Evolutionary conservation across 371 early-diverging fungal species (phyloP).

Genomic region (Catenaria anguillulae): DNA sequence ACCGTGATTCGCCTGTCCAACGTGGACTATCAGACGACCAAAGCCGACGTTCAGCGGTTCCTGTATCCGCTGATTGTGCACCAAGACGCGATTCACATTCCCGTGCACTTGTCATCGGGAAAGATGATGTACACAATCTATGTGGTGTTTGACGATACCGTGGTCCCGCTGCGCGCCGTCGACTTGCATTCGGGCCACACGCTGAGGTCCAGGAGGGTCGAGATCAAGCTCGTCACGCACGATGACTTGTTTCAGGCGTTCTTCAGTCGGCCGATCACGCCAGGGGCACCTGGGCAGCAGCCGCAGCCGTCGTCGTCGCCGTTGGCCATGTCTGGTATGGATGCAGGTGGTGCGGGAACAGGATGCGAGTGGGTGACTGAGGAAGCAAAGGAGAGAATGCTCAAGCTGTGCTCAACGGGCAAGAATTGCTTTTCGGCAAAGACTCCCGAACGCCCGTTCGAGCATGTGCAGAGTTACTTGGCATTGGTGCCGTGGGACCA

Average conservation of each 20-base stretch:
- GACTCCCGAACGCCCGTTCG: conserved; percentile 4
- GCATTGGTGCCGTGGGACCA: neutral
- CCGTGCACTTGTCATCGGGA: conserved; percentile 2
- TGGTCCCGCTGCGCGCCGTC: conserved; percentile 4
- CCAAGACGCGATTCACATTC: neutral
- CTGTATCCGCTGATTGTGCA: conserved; percentile 3
- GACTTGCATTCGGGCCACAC: conserved; percentile 7
- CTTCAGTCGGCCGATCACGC: no score
- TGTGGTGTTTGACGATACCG: neutral
- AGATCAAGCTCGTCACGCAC: conserved; percentile 1
- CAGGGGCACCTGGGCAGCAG: neutral
- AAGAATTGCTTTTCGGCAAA: neutral
- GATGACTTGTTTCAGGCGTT: neutral
- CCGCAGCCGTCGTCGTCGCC: no score
- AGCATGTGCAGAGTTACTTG: neutral
- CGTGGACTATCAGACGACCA: conserved; percentile 4
- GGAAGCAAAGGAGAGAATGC: neutral
- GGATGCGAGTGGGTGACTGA: neutral
- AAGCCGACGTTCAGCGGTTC: conserved; percentile 7
- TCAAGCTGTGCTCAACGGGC: neutral
- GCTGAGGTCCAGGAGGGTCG: neutral
- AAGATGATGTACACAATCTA: conserved; percentile 8
- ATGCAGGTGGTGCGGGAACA: no score
- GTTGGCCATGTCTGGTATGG: no score
- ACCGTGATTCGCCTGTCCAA: neutral